Base-by-base conservation (phyloP, 345 rosid species). In the Erysimum cheiranthoides region DNA sequence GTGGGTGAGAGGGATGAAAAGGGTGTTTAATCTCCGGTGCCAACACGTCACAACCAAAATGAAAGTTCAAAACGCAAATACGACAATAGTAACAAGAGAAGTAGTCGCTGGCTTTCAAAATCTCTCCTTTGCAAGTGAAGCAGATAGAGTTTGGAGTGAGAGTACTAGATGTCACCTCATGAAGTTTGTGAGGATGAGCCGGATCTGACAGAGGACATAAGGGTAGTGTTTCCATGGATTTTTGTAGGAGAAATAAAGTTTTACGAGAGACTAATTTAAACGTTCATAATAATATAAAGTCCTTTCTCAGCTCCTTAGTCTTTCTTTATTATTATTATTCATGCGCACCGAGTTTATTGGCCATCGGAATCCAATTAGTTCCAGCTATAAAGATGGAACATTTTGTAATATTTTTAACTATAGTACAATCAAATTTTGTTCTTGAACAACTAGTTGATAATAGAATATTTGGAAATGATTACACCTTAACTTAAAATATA, bases 1-100 rank as follows among this genome's bases (percentile, higher is more conserved):
- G 45, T 35, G 7, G 40, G 43, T 59, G 63, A 35, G 8, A 59
- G 43, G 63, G 63, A 54, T 59, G 63, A 59, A 59, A 59, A 59
- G 28, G 45, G 31, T 59, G 45, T 35, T 3, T 59, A 30, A 59
- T 59, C 27, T 56, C 16, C n/a, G 35, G 60, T 54, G 7, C 4
- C 30, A 28, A 54, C 60, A 28, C 7, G 17, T 54, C 34, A 54
- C 60, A 54, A 54, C 60, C 60, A 6, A 11, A 27, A 13, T 54
- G 36, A 21, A 54, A 54, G 1, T 54, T 30, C 17, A 54, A 13
- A 54, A 28, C 60, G 17, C 17, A 43, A 43, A 43, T 43, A 13
- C 16, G 5, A 43, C 47, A 43, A 5, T 43, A 43, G 17, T 43
- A 43, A 43, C 47, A 43, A 1, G 17, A 43, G 47, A 13, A 43